Conservation (phyloP, 1,284 basidiomycete genomes). For the Naganishia sp. region DNA sequence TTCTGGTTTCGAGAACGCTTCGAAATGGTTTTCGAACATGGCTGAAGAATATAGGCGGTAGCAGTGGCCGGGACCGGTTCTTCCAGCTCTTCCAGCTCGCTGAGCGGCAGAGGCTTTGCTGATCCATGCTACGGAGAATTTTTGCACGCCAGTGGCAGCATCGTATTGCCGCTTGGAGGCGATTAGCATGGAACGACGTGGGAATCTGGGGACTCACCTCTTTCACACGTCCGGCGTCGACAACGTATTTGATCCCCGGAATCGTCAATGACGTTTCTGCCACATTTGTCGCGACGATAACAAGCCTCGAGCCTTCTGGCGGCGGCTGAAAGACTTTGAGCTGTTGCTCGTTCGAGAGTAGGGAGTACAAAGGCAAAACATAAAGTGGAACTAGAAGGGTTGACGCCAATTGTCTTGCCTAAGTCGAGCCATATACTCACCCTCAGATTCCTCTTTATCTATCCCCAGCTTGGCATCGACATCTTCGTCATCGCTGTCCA, state of each 20-base stretch:
- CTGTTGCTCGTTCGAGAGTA: conserved; percentile 70
- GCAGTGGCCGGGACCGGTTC: conserved; percentile 76
- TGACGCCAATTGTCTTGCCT: neutral
- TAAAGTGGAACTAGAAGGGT: conserved; percentile 63
- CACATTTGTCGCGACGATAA: conserved; percentile 75
- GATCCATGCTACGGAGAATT: conserved; percentile 72
- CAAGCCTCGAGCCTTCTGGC: conserved; percentile 65
- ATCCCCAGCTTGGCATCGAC: conserved; percentile 48
- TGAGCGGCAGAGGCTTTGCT: conserved; percentile 75
- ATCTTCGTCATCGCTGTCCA: conserved; percentile 55
- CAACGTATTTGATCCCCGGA: conserved; percentile 72
- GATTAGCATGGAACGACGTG: conserved; percentile 9
- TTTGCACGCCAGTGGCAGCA: conserved; percentile 64
- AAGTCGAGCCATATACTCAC: conserved; percentile 40
- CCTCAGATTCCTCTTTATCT: conserved; percentile 52
- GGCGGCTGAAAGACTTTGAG: conserved; percentile 71
- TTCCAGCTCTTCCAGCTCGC: conserved; percentile 71
- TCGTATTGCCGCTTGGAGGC: conserved; percentile 61
- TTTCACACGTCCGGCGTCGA: conserved; percentile 75
- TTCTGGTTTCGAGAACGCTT: conserved; percentile 83
- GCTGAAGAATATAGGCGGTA: conserved; percentile 73
- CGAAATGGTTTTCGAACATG: conserved; percentile 89
- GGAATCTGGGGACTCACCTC: conserved; percentile 62
- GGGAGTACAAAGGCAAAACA: conserved; percentile 71
- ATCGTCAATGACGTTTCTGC: conserved; percentile 79